Evolutionary conservation across 371 early-diverging fungal genomes (phyloP).

Genomic region (Nematocida displodere): DNA sequence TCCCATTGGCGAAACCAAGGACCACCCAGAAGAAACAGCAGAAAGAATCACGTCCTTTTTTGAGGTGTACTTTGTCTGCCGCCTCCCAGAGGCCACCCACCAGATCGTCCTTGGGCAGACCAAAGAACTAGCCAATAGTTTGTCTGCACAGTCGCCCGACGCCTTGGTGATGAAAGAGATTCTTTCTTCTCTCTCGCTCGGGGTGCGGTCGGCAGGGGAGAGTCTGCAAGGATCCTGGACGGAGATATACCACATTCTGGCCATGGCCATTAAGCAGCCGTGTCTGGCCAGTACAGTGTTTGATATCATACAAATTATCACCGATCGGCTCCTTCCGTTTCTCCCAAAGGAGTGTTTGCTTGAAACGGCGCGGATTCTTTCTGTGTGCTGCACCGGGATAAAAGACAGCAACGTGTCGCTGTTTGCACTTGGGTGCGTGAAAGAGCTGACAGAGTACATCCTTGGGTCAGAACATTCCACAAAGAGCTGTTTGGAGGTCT

Average conservation of each 20-base stretch:
- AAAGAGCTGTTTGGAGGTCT: not conserved
- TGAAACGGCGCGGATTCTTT: not conserved
- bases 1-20: not conserved
- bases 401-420: constrained; percentile 40
- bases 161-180: not conserved
- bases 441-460: constrained; percentile 30
- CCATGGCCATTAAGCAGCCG: not conserved
- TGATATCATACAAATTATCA: constrained; percentile 40
- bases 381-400: constrained; percentile 36
- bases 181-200: constrained; percentile 9
- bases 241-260: constrained; percentile 9
- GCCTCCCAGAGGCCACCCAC: constrained; percentile 2
- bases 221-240: constrained; percentile 12
- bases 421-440: constrained; percentile 25
- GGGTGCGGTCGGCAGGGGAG: constrained; percentile 20
- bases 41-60: constrained; percentile 14
- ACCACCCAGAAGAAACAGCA: not conserved
- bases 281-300: constrained; percentile 8
- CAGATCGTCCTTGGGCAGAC: constrained; percentile 1
- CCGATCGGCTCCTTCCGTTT: constrained; percentile 16
- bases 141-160: not conserved
- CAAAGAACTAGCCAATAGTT: not conserved
- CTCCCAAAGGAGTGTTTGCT: constrained; percentile 23
- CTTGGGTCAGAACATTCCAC: not conserved
- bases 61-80: not conserved